A percentile compares a stretch with the other conserved stretches of the same genome.
Evolutionary conservation across 2,329 filamentous ascomycete species (phyloP).

Genomic region (Cytospora leucostoma): DNA sequence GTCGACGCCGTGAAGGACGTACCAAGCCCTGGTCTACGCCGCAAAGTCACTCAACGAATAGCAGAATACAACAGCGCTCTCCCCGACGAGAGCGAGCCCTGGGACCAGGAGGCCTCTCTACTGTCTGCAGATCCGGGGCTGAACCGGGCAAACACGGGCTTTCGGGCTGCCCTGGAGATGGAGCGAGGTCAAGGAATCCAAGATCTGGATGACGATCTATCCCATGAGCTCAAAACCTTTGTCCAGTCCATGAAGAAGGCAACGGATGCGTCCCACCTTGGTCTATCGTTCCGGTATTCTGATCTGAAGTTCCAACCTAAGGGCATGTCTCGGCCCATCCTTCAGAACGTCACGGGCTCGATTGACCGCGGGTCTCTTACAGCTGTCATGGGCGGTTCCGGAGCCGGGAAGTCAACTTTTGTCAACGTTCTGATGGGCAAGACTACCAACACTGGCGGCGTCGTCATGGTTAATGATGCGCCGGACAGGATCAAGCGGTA

Average conservation of each 20-base stretch:
- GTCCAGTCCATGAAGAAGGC: constrained; percentile 55
- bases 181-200: constrained; percentile 31
- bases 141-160: constrained; percentile 31
- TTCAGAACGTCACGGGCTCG: constrained; percentile 55
- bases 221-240: constrained; percentile 49
- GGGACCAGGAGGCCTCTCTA: background rate
- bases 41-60: constrained; percentile 3
- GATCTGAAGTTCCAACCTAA: constrained; percentile 52
- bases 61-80: background rate
- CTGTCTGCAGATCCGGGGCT: constrained; percentile 13
- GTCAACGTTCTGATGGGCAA: constrained; percentile 65
- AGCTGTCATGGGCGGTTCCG: constrained; percentile 61
- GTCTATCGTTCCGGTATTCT: constrained; percentile 55
- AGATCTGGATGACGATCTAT: constrained; percentile 36
- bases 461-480: constrained; percentile 55
- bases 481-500: constrained; percentile 51
- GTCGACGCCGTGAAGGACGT: background rate
- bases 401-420: constrained; percentile 62
- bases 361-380: constrained; percentile 57
- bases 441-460: constrained; percentile 50
- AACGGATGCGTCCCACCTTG: constrained; percentile 52
- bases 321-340: constrained; percentile 46
- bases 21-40: background rate
- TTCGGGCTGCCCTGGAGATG: constrained; percentile 41
- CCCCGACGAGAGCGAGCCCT: constrained; percentile 1